These are phyloP conservation scores for Fusarium nurragi DNA, from an alignment of 2,329 filamentous ascomycete genomes.

Conservation along the genomic window DNA sequence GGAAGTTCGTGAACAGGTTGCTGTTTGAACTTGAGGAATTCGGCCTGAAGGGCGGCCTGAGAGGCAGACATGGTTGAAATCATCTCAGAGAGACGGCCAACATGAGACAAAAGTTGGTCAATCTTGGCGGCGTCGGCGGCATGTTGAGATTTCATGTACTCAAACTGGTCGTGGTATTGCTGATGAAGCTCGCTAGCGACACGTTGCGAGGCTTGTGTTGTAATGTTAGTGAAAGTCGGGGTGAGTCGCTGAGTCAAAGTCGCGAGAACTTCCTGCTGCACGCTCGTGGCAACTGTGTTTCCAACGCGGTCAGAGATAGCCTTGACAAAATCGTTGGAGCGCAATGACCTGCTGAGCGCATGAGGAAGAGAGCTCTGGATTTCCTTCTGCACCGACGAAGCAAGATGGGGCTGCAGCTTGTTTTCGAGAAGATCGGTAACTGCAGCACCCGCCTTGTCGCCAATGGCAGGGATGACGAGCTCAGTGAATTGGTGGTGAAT, in stretches of 20 bases:
- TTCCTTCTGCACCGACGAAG: conserved; percentile 75
- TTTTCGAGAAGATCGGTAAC: conserved; percentile 77
- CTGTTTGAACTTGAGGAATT: conserved; percentile 67
- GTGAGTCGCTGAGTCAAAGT: conserved; percentile 71
- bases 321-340: conserved; percentile 77
- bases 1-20: conserved; percentile 58
- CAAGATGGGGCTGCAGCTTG: conserved; percentile 72
- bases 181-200: conserved; percentile 75
- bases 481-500: conserved; percentile 79
- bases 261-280: conserved; percentile 75
- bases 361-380: conserved; percentile 76
- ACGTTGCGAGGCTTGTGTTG: conserved; percentile 73
- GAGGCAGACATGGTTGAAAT: conserved; percentile 74
- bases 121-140: conserved; percentile 70
- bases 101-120: conserved; percentile 74
- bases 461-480: conserved; percentile 78
- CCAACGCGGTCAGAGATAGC: conserved; percentile 75
- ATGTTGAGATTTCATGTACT: conserved; percentile 61
- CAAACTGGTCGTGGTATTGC: conserved; percentile 62
- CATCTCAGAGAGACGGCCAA: conserved; percentile 73
- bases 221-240: conserved; percentile 71
- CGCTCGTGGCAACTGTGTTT: conserved; percentile 69
- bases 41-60: conserved; percentile 74
- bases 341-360: conserved; percentile 63
- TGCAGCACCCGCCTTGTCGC: conserved; percentile 71